A percentile compares a stretch with the other conserved stretches of the same genome.
phyloP scores from a whole-genome alignment of 2,329 filamentous ascomycete genomes.

The Scytalidium lignicola region DNA sequence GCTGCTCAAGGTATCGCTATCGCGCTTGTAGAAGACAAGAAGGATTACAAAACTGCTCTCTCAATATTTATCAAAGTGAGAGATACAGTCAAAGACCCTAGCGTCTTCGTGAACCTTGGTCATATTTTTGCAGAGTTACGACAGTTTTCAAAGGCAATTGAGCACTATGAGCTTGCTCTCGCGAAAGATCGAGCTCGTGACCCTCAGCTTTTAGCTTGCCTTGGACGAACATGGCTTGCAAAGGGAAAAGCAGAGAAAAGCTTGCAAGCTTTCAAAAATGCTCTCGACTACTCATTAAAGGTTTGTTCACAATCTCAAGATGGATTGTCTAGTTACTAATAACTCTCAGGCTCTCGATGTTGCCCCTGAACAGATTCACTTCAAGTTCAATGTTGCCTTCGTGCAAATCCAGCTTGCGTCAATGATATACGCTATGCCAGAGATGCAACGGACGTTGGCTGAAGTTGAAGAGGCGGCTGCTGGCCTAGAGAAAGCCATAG shows the following conservation, averaged over 20 bases:
- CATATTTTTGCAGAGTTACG: conserved; percentile 88
- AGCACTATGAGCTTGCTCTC: conserved; percentile 81
- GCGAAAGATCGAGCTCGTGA: conserved; percentile 58
- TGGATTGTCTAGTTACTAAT: conserved; percentile 17
- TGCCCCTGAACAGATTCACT: conserved; percentile 79
- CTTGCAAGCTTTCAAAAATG: conserved; percentile 56
- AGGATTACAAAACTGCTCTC: conserved; percentile 76
- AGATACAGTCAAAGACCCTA: conserved; percentile 83
- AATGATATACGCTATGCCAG: conserved; percentile 67
- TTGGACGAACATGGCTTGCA: conserved; percentile 65
- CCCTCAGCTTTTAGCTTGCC: conserved; percentile 62
- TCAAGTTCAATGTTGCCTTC: conserved; percentile 97
- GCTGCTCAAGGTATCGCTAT: conserved; percentile 95
- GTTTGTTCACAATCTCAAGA: conserved; percentile 32
- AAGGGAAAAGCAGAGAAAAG: conserved; percentile 62
- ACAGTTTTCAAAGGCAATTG: conserved; percentile 87
- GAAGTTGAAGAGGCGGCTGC: conserved; percentile 77
- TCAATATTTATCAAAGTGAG: conserved; percentile 86
- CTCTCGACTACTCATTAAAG: conserved; percentile 59
- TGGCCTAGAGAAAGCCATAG: conserved; percentile 83
- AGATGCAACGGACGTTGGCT: conserved; percentile 69
- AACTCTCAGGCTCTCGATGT: conserved; percentile 61
- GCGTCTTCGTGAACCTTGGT: conserved; percentile 87
- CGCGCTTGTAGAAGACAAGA: conserved; percentile 89
- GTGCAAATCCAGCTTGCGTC: conserved; percentile 92